Evolutionary conservation across 2,329 filamentous ascomycete genomes (phyloP), one percentile per base, ranked within the genome.

Genomic region (Orbilia blumenaviensis): DNA sequence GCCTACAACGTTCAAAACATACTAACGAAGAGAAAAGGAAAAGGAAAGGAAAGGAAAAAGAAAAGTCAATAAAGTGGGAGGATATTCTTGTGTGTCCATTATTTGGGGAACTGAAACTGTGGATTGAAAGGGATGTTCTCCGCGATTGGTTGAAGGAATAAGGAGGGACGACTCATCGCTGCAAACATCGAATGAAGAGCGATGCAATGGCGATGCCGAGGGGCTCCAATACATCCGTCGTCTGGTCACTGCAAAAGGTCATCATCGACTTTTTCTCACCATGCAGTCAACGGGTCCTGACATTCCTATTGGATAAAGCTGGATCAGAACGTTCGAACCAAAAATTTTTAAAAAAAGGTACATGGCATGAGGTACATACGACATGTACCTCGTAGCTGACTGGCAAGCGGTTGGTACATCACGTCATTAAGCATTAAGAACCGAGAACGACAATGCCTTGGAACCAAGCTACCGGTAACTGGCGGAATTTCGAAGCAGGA

Each of bases 381-480:
- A 63, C 60, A 44, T 56, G 52, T 71, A 71, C 58, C 66, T 71
- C 34, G 63, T 46, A 46, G 58, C 66, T 63, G 56, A 38, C 25
- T 71, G 16, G 16, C 66, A 32, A 14, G 56, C 46, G 58, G 36
- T 56, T 66, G 63, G 63, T 67, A 75, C 63, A 66, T 64, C 71
- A 75, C 71, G 71, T 75, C 71, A 75, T 69, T 58, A 16, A 44
- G 58, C 63, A 61, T 64, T 48, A 66, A 23, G 61, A 66, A 52
- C 69, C 69, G 69, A 75, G 48, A 27, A 41, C 27, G 52, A 27
- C 36, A 32, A 18, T 60, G 41, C 58, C 29, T 69, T 69, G 58
- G 72, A 69, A 69, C 72, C 72, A 76, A 76, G 50, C 41, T 76
- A 50, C 72, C 72, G 72, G 72, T 69, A 76, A 76, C 64, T 56